Evolutionary conservation across 768 basidiomycete species (phyloP).

Genomic region (Suillus decipiens): DNA sequence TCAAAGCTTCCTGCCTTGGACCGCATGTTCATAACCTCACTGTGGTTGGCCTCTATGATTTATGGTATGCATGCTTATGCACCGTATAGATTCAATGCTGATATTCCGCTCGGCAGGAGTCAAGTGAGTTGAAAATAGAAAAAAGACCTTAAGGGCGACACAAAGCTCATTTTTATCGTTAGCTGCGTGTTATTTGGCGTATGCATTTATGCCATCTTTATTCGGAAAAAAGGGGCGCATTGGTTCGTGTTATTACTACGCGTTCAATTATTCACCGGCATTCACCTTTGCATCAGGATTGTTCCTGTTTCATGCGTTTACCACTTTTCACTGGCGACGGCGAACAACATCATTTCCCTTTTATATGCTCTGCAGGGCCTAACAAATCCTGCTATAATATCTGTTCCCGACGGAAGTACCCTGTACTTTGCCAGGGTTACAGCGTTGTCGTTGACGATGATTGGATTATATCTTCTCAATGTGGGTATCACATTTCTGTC

Average conservation of each 20-base stretch:
- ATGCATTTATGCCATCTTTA: background rate
- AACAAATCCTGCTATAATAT: constrained; percentile 1
- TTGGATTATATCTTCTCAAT: background rate
- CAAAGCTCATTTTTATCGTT: background rate
- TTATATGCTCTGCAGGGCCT: background rate
- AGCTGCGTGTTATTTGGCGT: constrained; percentile 13
- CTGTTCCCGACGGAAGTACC: background rate
- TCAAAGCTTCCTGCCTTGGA: background rate
- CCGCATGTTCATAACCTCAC: constrained; percentile 9
- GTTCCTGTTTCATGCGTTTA: background rate
- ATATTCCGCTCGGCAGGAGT: constrained; percentile 1
- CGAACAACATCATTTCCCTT: background rate
- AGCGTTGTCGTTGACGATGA: background rate
- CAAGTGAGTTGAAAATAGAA: constrained; percentile 3
- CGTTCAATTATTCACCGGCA: background rate
- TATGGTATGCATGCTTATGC: constrained; percentile 6
- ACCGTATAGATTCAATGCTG: background rate
- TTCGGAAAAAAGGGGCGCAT: background rate
- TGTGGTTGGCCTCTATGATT: constrained; percentile 9
- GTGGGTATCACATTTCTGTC: background rate
- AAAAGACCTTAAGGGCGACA: background rate
- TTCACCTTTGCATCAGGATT: constrained; percentile 3
- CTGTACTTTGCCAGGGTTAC: background rate
- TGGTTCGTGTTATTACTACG: constrained; percentile 3
- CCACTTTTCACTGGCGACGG: background rate